A percentile compares a stretch with the other conserved stretches of the same genome.
These are phyloP conservation scores for Colletotrichum paranaense DNA, from an alignment of 2,329 filamentous ascomycete species.

Conservation along the genomic window DNA sequence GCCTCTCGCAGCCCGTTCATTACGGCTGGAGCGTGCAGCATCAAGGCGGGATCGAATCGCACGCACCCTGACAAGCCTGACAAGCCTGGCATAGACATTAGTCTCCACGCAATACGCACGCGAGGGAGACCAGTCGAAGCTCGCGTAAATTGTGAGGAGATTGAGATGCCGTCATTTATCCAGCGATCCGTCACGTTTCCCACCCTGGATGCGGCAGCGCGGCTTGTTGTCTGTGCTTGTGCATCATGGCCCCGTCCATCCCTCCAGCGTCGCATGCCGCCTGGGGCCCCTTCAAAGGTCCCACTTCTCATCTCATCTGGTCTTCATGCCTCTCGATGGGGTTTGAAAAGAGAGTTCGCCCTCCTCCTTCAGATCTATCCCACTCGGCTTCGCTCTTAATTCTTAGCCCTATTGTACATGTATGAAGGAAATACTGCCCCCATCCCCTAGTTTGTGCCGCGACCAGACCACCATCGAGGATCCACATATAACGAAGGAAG, in stretches of 20 bases:
- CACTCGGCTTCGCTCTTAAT: neutral
- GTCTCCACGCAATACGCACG: neutral
- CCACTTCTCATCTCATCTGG: conserved; percentile 13
- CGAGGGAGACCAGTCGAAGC: neutral
- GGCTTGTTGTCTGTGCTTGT: conserved; percentile 21
- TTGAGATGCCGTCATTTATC: neutral
- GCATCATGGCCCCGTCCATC: conserved; percentile 22
- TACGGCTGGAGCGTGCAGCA: neutral
- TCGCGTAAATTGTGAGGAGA: conserved; percentile 8
- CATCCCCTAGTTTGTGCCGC: neutral
- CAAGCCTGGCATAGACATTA: neutral
- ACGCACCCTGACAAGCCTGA: neutral
- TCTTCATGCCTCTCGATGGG: conserved; percentile 9
- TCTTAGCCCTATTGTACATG: neutral
- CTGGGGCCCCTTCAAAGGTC: neutral
- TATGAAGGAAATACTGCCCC: neutral
- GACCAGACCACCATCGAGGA: neutral
- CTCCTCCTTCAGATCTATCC: neutral
- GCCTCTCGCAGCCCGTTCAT: neutral
- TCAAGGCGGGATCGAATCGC: neutral
- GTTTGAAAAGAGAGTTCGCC: conserved; percentile 15
- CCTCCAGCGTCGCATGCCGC: conserved; percentile 14
- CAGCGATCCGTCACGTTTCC: neutral
- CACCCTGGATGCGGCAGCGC: conserved; percentile 2
- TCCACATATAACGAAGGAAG: neutral